These are phyloP conservation scores for Podaxis rugospora DNA, from an alignment of 768 basidiomycete genomes.

Conservation along the genomic window DNA sequence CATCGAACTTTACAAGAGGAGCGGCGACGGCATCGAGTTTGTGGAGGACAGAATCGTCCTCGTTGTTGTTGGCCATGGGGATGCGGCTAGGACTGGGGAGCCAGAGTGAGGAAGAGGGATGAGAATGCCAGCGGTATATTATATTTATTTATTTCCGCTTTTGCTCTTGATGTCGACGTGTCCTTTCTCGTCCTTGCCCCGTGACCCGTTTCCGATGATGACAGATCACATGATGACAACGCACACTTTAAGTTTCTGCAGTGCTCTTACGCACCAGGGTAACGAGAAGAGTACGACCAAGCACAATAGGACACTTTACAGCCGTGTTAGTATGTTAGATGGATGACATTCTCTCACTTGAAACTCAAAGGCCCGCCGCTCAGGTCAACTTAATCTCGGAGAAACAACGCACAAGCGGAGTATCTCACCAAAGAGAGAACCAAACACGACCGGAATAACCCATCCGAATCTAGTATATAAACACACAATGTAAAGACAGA, in stretches of 20 bases:
- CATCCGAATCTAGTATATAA: not conserved
- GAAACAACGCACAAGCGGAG: not conserved
- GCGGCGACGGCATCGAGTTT: constrained; percentile 65
- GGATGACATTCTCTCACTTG: not conserved
- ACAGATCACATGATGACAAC: not conserved
- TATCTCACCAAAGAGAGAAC: not conserved
- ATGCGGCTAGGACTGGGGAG: not conserved
- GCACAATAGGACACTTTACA: not conserved
- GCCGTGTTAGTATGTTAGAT: not conserved
- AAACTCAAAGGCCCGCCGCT: not conserved
- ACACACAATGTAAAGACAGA: not conserved
- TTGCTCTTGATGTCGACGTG: constrained; percentile 8
- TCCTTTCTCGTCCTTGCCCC: not conserved
- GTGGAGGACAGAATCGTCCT: constrained; percentile 36
- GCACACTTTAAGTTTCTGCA: not conserved
- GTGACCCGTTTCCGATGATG: constrained; percentile 3
- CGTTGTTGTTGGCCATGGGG: not conserved
- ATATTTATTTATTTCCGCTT: not conserved
- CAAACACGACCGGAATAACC: not conserved
- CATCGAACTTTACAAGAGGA: constrained; percentile 74
- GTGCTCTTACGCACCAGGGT: not conserved
- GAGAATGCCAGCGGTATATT: constrained; percentile 10
- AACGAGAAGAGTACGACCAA: not conserved
- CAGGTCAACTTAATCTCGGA: not conserved
- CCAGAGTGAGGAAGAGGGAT: not conserved